Percentiles rank a stretch among this genome's conserved stretches.
Conservation (phyloP, 1,139 yeast species). For the Maudiozyma humilis region DNA sequence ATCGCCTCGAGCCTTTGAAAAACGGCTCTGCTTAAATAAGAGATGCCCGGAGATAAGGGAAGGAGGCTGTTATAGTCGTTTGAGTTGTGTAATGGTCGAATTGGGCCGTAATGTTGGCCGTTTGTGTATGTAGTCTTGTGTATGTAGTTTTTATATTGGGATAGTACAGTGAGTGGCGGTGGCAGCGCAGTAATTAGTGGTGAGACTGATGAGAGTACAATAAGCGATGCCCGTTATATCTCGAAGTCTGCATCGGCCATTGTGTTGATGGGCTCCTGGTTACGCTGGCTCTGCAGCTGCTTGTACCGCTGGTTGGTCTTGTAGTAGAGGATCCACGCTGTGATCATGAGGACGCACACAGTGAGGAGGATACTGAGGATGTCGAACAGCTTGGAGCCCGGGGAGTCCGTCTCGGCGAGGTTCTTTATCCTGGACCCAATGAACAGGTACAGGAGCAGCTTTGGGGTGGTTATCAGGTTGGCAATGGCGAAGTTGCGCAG, state of each 20-base stretch:
- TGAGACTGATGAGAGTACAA: too few species aligned
- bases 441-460: conserved; percentile 65
- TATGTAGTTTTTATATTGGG: too few species aligned
- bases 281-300: conserved; percentile 21
- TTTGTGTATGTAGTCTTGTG: too few species aligned
- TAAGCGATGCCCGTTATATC: conserved; percentile 2
- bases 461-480: conserved; percentile 70
- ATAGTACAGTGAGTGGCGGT: too few species aligned
- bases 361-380: conserved; percentile 56
- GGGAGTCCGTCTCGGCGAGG: conserved; percentile 54
- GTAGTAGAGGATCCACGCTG: conserved; percentile 65
- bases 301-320: conserved; percentile 37
- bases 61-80: too few species aligned
- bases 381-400: conserved; percentile 51
- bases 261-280: conserved; percentile 5
- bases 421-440: conserved; percentile 71
- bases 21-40: neutral
- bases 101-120: too few species aligned
- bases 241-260: conserved; percentile 10
- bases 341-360: conserved; percentile 44
- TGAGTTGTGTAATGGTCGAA: too few species aligned
- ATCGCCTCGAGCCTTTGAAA: neutral
- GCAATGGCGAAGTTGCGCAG: conserved; percentile 59
- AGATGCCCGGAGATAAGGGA: neutral
- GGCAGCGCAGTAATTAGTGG: too few species aligned